A percentile compares a stretch with the other conserved stretches of the same genome.
phyloP scores from a whole-genome alignment of 176 grass and related monocot genomes.

The Aegilops bicornis region DNA sequence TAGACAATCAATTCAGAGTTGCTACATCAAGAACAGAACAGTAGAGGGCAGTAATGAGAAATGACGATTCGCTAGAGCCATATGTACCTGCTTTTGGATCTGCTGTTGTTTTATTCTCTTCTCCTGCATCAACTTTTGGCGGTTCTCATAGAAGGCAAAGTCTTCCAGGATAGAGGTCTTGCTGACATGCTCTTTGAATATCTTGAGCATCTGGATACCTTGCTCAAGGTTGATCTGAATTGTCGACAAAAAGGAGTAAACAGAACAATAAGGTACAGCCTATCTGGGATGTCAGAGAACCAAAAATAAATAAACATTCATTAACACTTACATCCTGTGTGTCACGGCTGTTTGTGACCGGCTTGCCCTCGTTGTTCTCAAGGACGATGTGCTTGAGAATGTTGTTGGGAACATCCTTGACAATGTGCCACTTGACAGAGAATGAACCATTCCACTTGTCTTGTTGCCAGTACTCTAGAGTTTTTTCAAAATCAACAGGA shows the following conservation, averaged over 20 bases:
- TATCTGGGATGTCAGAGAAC: not conserved
- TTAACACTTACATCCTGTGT: slow-evolving; percentile 65
- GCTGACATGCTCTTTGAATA: slow-evolving; percentile 83
- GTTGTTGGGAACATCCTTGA: slow-evolving; percentile 92
- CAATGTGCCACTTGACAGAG: slow-evolving; percentile 90
- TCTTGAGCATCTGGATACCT: slow-evolving; percentile 89
- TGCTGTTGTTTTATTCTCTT: slow-evolving; percentile 75
- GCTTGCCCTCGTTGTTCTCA: slow-evolving; percentile 96
- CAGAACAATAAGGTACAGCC: not conserved
- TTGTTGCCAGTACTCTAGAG: slow-evolving; percentile 90
- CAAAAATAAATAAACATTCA: not conserved
- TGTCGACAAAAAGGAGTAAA: not conserved
- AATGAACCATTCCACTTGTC: slow-evolving; percentile 97
- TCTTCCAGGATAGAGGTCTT: slow-evolving; percentile 89
- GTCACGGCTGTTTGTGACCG: slow-evolving; percentile 93
- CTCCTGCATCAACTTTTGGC: slow-evolving; percentile 90
- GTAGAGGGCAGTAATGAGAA: not conserved
- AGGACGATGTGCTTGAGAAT: slow-evolving; percentile 93
- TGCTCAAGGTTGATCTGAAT: slow-evolving; percentile 82
- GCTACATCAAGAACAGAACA: not conserved
- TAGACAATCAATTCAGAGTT: not conserved
- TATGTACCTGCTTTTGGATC: slow-evolving; percentile 66
- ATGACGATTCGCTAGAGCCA: not conserved
- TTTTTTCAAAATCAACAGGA: slow-evolving; percentile 88
- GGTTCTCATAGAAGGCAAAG: slow-evolving; percentile 89